A percentile compares a stretch with the other conserved stretches of the same genome.
Conservation (phyloP, 2,329 filamentous ascomycete genomes). For the Cercospora berteroae region DNA sequence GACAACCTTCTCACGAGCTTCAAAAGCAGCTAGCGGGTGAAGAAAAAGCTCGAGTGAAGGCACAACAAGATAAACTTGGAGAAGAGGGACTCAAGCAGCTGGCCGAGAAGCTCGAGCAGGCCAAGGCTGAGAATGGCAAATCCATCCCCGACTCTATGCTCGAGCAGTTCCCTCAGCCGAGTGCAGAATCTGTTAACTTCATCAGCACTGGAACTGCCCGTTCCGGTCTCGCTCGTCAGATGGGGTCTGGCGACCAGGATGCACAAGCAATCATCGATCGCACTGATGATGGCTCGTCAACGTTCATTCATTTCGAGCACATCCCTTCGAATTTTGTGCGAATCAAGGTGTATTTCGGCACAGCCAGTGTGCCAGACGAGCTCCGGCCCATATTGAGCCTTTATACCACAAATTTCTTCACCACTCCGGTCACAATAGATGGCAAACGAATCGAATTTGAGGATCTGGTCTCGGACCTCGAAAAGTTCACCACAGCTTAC, state of each 20-base stretch:
- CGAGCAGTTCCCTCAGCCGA: slow-evolving; percentile 76
- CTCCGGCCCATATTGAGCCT: slow-evolving; percentile 80
- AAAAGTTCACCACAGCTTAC: slow-evolving; percentile 87
- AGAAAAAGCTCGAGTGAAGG: slow-evolving; percentile 74
- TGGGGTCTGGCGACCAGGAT: slow-evolving; percentile 65
- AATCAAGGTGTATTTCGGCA: slow-evolving; percentile 76
- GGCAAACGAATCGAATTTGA: slow-evolving; percentile 82
- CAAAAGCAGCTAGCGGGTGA: slow-evolving; percentile 78
- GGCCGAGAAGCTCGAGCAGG: slow-evolving; percentile 71
- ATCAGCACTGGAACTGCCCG: slow-evolving; percentile 83
- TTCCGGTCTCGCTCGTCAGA: slow-evolving; percentile 70
- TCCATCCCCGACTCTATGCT: slow-evolving; percentile 81
- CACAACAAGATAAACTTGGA: slow-evolving; percentile 75
- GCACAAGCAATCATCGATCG: slow-evolving; percentile 75
- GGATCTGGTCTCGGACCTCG: slow-evolving; percentile 84
- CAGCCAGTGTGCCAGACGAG: slow-evolving; percentile 71
- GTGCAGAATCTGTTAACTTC: slow-evolving; percentile 90
- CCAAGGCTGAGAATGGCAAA: slow-evolving; percentile 84
- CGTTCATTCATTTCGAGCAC: slow-evolving; percentile 97
- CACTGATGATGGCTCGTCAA: slow-evolving; percentile 58
- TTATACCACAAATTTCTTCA: slow-evolving; percentile 92
- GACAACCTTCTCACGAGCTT: slow-evolving; percentile 76
- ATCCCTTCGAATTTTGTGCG: slow-evolving; percentile 91
- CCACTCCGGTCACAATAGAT: slow-evolving; percentile 75
- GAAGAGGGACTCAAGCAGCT: slow-evolving; percentile 76